A percentile compares a stretch with the other conserved stretches of the same genome.
Conservation (phyloP, 208 protist genomes). For the Vickermania spadyakhi region DNA sequence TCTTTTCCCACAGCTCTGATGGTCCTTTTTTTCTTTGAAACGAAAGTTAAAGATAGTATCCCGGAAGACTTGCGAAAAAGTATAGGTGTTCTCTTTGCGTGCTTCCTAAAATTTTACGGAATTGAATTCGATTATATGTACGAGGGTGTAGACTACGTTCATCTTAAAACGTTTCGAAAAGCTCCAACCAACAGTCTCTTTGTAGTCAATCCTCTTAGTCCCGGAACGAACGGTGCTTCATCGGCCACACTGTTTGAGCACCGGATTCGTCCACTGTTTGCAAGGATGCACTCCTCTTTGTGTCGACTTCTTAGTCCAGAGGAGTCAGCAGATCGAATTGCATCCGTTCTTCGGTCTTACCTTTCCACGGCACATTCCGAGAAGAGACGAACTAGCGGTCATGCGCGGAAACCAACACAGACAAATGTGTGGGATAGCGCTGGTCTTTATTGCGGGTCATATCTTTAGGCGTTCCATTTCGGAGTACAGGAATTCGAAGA, state of each 20-base stretch:
- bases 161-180: slow-evolving; percentile 38
- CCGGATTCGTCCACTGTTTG: not conserved
- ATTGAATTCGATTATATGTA: slow-evolving; percentile 40
- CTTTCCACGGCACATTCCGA: too few relatives aligned
- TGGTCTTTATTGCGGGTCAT: too few relatives aligned
- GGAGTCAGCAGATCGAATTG: too few relatives aligned
- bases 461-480: too few relatives aligned
- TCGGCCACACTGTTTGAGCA: slow-evolving; percentile 36
- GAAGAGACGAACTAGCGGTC: too few relatives aligned
- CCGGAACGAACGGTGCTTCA: slow-evolving; percentile 50
- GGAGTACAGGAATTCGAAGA: too few relatives aligned
- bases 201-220: slow-evolving; percentile 63
- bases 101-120: slow-evolving; percentile 74
- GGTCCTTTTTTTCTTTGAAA: slow-evolving; percentile 69
- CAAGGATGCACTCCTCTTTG: too few relatives aligned
- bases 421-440: too few relatives aligned
- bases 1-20: slow-evolving; percentile 78
- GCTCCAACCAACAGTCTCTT: slow-evolving; percentile 27
- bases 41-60: slow-evolving; percentile 25
- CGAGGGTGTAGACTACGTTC: slow-evolving; percentile 58
- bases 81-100: slow-evolving; percentile 41
- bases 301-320: too few relatives aligned
- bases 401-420: too few relatives aligned
- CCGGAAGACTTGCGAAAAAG: slow-evolving; percentile 26
- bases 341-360: too few relatives aligned